phyloP scores from a whole-genome alignment of 2,329 filamentous ascomycete species.

The Dendrostoma leiphaemia region DNA sequence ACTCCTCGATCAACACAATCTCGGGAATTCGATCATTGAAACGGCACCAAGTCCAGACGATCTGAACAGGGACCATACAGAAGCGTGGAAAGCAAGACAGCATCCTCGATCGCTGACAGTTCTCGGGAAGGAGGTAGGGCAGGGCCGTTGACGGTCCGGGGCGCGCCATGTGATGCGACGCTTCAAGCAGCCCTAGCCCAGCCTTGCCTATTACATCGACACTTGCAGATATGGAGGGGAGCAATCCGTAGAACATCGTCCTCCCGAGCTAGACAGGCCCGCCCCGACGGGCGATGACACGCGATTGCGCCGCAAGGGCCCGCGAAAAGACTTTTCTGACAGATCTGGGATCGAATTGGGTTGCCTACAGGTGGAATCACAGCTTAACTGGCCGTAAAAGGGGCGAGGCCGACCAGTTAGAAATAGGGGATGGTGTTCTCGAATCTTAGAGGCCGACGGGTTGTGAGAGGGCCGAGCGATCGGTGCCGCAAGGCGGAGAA shows the following conservation, averaged over 20 bases:
- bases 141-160: background rate
- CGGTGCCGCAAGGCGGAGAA: slow-evolving; percentile 1
- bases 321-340: background rate
- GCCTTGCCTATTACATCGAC: background rate
- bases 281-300: background rate
- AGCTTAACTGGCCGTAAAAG: background rate
- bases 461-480: background rate
- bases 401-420: slow-evolving; percentile 2
- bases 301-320: background rate
- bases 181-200: slow-evolving; percentile 1
- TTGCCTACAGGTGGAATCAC: slow-evolving; percentile 1
- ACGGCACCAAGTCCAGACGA: background rate
- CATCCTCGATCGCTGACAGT: background rate
- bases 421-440: background rate
- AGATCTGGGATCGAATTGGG: background rate
- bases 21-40: background rate
- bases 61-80: background rate
- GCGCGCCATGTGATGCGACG: background rate
- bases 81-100: background rate
- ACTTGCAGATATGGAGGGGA: background rate
- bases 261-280: background rate
- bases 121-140: no score
- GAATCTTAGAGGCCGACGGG: slow-evolving; percentile 5
- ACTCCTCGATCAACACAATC: background rate
- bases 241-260: background rate